Conservation (phyloP, 2,329 filamentous ascomycete species). For the Diplocarpon mali region DNA sequence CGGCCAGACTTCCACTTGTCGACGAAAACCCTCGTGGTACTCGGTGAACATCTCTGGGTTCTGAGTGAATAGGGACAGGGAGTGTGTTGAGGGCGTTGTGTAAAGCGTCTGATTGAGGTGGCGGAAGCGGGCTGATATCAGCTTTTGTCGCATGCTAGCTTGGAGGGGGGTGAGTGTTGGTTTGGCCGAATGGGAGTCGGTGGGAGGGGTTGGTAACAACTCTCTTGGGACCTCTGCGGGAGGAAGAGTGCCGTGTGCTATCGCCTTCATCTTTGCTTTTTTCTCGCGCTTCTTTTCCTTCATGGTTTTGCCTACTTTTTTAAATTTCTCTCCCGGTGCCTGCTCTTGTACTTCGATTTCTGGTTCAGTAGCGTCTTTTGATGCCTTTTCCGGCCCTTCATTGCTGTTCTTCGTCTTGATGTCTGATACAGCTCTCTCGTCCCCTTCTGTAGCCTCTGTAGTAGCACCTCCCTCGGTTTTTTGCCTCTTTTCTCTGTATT, state of each 20-base stretch:
- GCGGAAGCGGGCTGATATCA: conserved; percentile 89
- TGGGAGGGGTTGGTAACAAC: conserved; percentile 19
- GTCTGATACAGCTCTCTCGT: conserved; percentile 15
- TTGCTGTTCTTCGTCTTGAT: not conserved
- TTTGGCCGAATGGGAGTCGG: conserved; percentile 30
- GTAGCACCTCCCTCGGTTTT: conserved; percentile 14
- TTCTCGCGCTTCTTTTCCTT: conserved; percentile 30
- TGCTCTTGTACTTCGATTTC: not conserved
- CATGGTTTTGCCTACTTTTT: conserved; percentile 24
- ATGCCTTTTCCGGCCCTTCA: conserved; percentile 12
- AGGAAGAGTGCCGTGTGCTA: conserved; percentile 3
- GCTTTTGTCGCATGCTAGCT: conserved; percentile 86
- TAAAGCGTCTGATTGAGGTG: conserved; percentile 96
- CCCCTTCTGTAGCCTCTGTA: conserved; percentile 21
- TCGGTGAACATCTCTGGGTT: conserved; percentile 91
- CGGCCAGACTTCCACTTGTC: conserved; percentile 92
- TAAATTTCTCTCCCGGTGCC: conserved; percentile 20
- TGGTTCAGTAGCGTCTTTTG: not conserved
- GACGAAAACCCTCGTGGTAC: conserved; percentile 92
- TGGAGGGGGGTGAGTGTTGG: conserved; percentile 80
- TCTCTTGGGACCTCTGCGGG: not conserved
- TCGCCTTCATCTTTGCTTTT: conserved; percentile 15
- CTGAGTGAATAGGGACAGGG: conserved; percentile 70
- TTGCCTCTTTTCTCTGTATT: conserved; percentile 19
- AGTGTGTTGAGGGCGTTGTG: conserved; percentile 74